These are phyloP conservation scores for Epichloe gansuensis DNA, from an alignment of 2,329 filamentous ascomycete species.

Conservation along the genomic window DNA sequence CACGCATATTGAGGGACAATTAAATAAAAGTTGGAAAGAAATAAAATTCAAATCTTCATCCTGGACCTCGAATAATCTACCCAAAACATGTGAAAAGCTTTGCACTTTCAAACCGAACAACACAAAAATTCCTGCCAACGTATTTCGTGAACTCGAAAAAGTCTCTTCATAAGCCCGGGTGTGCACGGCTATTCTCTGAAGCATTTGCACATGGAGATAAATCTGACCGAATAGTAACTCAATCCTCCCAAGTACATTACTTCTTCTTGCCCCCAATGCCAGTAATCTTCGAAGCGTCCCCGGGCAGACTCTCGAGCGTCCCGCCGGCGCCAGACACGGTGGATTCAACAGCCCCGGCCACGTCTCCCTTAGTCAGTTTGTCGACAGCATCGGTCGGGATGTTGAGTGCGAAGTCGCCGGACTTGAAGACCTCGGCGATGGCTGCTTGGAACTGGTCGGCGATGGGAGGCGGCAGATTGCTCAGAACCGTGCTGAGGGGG, in stretches of 20 bases:
- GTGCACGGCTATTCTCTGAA: too few species aligned
- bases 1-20: background rate
- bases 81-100: too few species aligned
- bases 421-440: background rate
- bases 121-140: too few species aligned
- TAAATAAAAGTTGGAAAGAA: background rate
- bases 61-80: too few species aligned
- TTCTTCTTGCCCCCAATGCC: background rate
- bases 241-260: background rate
- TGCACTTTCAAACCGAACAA: too few species aligned
- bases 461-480: background rate
- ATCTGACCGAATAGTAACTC: too few species aligned
- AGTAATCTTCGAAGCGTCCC: background rate
- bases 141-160: too few species aligned
- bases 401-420: background rate
- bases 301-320: background rate
- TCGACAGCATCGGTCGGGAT: background rate
- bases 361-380: background rate
- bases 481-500: background rate
- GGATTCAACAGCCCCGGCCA: background rate
- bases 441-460: background rate
- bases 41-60: too few species aligned
- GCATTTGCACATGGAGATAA: too few species aligned
- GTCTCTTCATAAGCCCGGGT: too few species aligned
- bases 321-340: background rate